phyloP scores from a whole-genome alignment of 1,139 yeast genomes.

The Pichia sp. region DNA sequence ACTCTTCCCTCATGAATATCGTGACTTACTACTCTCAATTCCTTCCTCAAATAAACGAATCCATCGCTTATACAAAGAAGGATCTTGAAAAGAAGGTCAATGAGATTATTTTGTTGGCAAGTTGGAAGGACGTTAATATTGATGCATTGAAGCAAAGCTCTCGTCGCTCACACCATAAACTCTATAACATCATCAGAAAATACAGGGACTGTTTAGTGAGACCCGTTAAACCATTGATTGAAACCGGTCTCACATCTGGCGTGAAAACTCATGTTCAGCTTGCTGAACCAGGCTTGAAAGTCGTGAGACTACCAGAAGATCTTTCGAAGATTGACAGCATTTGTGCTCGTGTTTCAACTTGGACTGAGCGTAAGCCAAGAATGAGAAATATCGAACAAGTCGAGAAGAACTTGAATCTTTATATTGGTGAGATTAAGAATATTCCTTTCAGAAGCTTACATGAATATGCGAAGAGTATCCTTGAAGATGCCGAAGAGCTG shows the following conservation, averaged over 20 bases:
- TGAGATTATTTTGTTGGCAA: slow-evolving; percentile 81
- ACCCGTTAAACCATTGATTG: slow-evolving; percentile 51
- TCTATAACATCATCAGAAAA: slow-evolving; percentile 79
- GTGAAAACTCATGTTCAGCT: slow-evolving; percentile 11
- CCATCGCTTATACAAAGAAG: slow-evolving; percentile 40
- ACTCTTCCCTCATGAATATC: slow-evolving; percentile 52
- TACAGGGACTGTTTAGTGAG: slow-evolving; percentile 59
- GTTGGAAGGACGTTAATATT: slow-evolving; percentile 96
- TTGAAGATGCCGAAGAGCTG: slow-evolving; percentile 54
- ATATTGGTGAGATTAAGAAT: slow-evolving; percentile 32
- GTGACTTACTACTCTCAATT: slow-evolving; percentile 65
- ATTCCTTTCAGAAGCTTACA: slow-evolving; percentile 35
- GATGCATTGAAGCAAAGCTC: slow-evolving; percentile 94
- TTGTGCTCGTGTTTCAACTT: slow-evolving; percentile 19
- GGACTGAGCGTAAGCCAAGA: slow-evolving; percentile 15
- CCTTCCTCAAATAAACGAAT: slow-evolving; percentile 37
- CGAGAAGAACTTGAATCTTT: slow-evolving; percentile 48
- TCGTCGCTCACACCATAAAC: slow-evolving; percentile 72
- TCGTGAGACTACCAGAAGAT: slow-evolving; percentile 10
- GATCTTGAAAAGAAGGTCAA: slow-evolving; percentile 68
- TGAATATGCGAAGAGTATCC: slow-evolving; percentile 47
- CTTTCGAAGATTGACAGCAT: slow-evolving; percentile 13
- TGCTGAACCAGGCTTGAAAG: neutral
- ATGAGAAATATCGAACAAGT: slow-evolving; percentile 44
- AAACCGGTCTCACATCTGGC: slow-evolving; percentile 43